phyloP scores from a whole-genome alignment of 2,329 filamentous ascomycete species.

The Botrytis aclada region DNA sequence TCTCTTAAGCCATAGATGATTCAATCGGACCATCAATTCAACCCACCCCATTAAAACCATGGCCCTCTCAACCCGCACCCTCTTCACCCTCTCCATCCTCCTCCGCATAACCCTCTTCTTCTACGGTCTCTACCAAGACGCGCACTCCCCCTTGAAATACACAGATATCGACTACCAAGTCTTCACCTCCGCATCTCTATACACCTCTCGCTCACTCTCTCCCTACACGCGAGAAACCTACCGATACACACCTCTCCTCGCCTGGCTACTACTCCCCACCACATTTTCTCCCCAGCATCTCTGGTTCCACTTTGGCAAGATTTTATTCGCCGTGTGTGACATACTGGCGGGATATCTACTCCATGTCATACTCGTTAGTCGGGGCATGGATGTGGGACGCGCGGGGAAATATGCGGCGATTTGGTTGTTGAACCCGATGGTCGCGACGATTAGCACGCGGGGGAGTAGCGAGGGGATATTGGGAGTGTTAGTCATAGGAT shows the following conservation, averaged over 20 bases:
- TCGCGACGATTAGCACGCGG: constrained; percentile 91
- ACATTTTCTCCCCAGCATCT: constrained; percentile 46
- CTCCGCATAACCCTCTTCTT: constrained; percentile 73
- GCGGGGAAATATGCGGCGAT: constrained; percentile 78
- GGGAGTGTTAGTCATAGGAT: constrained; percentile 75
- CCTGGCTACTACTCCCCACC: constrained; percentile 86
- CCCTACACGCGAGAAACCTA: constrained; percentile 93
- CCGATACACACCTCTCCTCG: constrained; percentile 90
- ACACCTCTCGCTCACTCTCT: constrained; percentile 61
- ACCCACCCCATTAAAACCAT: background rate
- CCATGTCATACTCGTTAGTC: constrained; percentile 48
- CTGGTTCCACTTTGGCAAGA: constrained; percentile 79
- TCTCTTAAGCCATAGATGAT: background rate
- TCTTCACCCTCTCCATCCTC: constrained; percentile 56
- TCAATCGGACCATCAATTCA: background rate
- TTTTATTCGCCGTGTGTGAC: constrained; percentile 80
- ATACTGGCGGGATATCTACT: constrained; percentile 81
- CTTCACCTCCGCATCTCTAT: constrained; percentile 91
- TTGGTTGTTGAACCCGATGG: constrained; percentile 97
- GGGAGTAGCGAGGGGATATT: constrained; percentile 91
- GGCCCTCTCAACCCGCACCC: constrained; percentile 40
- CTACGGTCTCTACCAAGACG: constrained; percentile 92
- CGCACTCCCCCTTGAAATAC: constrained; percentile 89
- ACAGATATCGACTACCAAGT: constrained; percentile 99
- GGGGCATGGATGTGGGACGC: constrained; percentile 41